phyloP scores from a whole-genome alignment of 1,139 yeast species.

The Lodderomyces oxycetoniae region DNA sequence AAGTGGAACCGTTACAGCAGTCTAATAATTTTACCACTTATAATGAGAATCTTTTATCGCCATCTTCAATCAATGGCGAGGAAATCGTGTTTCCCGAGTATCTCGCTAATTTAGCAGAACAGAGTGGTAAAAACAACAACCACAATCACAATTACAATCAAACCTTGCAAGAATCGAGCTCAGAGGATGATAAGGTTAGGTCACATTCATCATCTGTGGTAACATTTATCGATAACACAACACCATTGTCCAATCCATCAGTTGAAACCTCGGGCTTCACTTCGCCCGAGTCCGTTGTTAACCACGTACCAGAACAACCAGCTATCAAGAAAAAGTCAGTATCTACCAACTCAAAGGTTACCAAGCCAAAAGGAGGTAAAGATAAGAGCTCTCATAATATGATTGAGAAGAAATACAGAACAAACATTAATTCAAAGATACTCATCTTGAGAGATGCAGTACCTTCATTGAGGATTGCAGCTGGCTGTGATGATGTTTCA shows the following conservation, averaged over 20 bases:
- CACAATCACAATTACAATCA: slow-evolving; percentile 5
- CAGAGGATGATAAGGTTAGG: slow-evolving; percentile 4
- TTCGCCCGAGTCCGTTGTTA: slow-evolving; percentile 27
- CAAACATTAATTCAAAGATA: slow-evolving; percentile 71
- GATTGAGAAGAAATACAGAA: slow-evolving; percentile 75
- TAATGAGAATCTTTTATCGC: slow-evolving; percentile 9
- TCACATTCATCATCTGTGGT: slow-evolving; percentile 11
- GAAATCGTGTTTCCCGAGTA: slow-evolving; percentile 7
- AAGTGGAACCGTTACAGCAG: not conserved
- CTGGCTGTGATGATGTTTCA: slow-evolving; percentile 36
- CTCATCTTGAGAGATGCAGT: slow-evolving; percentile 70
- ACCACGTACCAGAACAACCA: not conserved
- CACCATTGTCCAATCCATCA: slow-evolving; percentile 28
- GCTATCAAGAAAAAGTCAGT: not conserved
- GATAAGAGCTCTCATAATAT: slow-evolving; percentile 72
- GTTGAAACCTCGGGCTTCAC: slow-evolving; percentile 28
- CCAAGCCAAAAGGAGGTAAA: slow-evolving; percentile 36
- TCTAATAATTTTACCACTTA: slow-evolving; percentile 4
- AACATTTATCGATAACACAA: slow-evolving; percentile 12
- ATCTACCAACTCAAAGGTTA: slow-evolving; percentile 14
- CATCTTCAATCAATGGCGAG: slow-evolving; percentile 12
- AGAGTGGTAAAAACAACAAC: slow-evolving; percentile 1
- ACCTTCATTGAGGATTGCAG: slow-evolving; percentile 54
- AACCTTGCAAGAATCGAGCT: not conserved
- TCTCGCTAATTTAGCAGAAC: slow-evolving; percentile 4